A percentile compares a stretch with the other conserved stretches of the same genome.
Conservation (phyloP, 192 early-diverging fungal genomes). For the Linnemannia zychae region DNA sequence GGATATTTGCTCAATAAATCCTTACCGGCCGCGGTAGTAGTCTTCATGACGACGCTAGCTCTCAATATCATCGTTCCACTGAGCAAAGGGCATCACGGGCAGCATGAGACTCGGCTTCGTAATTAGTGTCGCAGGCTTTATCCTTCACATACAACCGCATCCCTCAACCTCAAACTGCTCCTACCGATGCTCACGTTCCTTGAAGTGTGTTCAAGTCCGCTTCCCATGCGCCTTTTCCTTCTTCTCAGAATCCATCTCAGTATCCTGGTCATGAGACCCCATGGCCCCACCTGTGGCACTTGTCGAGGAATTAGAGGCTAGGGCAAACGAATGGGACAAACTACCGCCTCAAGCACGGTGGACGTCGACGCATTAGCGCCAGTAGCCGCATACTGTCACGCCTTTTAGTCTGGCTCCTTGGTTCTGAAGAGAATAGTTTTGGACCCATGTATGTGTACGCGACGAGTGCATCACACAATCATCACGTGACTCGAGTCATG, state of each 20-base stretch:
- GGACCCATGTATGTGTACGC: too few relatives aligned
- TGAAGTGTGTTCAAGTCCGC: slow-evolving; percentile 37
- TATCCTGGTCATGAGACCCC: slow-evolving; percentile 48
- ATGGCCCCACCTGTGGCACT: slow-evolving; percentile 52
- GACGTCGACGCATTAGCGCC: neutral
- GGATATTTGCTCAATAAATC: neutral
- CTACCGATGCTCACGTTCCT: slow-evolving; percentile 73
- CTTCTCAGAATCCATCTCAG: slow-evolving; percentile 43
- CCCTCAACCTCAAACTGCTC: slow-evolving; percentile 68
- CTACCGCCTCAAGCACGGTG: slow-evolving; percentile 46
- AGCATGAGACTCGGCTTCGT: slow-evolving; percentile 47
- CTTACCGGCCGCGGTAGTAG: slow-evolving; percentile 85
- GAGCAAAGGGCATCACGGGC: slow-evolving; percentile 53
- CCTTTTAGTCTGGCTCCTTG: too few relatives aligned
- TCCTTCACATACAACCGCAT: slow-evolving; percentile 64
- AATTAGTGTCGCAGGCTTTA: slow-evolving; percentile 59
- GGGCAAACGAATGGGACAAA: slow-evolving; percentile 59
- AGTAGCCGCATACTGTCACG: too few relatives aligned
- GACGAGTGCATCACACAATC: too few relatives aligned
- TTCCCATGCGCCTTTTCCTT: slow-evolving; percentile 41
- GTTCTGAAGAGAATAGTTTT: too few relatives aligned
- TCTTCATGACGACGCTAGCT: slow-evolving; percentile 69
- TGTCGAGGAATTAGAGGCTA: slow-evolving; percentile 57
- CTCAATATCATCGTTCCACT: slow-evolving; percentile 84
- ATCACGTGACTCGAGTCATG: too few relatives aligned